phyloP scores from a whole-genome alignment of 2,329 filamentous ascomycete genomes.

The Thelonectria discophora region DNA sequence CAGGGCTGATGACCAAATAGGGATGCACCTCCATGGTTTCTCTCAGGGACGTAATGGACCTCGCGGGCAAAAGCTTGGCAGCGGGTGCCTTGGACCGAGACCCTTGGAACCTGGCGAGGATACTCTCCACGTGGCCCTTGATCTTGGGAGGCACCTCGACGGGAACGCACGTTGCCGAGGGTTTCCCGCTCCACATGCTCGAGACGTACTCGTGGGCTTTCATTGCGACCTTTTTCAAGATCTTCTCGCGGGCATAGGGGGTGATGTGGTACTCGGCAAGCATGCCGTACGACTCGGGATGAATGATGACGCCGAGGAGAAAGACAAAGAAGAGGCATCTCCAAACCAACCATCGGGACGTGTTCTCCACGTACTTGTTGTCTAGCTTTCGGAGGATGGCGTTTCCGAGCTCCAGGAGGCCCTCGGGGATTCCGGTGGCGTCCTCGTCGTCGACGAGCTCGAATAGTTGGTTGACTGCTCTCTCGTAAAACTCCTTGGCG shows the following conservation, averaged over 20 bases:
- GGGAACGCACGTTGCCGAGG: conserved; percentile 61
- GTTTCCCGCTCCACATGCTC: conserved; percentile 76
- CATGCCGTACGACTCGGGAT: conserved; percentile 83
- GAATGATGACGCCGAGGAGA: conserved; percentile 82
- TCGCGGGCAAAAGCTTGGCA: conserved; percentile 72
- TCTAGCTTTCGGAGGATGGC: conserved; percentile 83
- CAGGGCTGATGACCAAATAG: conserved; percentile 80
- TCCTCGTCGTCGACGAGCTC: conserved; percentile 86
- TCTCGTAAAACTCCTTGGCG: conserved; percentile 88
- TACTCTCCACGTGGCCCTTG: conserved; percentile 75
- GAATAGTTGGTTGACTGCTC: conserved; percentile 82
- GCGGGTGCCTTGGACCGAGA: conserved; percentile 58
- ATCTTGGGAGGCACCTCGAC: conserved; percentile 66
- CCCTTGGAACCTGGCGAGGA: conserved; percentile 70
- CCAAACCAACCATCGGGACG: conserved; percentile 84
- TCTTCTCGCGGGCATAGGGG: conserved; percentile 86
- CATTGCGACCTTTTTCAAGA: conserved; percentile 80
- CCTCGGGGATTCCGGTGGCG: conserved; percentile 84
- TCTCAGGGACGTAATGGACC: conserved; percentile 75
- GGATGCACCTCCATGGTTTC: conserved; percentile 83
- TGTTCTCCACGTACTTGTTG: conserved; percentile 74
- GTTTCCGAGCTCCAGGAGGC: conserved; percentile 83
- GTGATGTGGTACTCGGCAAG: conserved; percentile 93
- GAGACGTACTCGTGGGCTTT: conserved; percentile 82
- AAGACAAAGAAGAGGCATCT: conserved; percentile 94